Evolutionary conservation across 768 basidiomycete genomes (phyloP), one percentile per base, ranked within the genome.

Genomic region (Kwoniella bestiolae): DNA sequence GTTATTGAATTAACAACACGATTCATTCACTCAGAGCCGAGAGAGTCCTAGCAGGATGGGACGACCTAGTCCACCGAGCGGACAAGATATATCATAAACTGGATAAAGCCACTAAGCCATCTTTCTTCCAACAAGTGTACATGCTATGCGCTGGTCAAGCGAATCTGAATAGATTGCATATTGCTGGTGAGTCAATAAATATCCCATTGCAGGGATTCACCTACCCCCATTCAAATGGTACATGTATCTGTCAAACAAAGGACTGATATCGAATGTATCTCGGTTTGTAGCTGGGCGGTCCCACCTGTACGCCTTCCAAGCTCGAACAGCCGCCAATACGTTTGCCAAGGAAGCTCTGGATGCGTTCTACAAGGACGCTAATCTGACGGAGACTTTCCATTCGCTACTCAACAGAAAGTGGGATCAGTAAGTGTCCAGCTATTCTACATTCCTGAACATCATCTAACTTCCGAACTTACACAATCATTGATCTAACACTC

Each of bases 61-160:
- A 84, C 8, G 81, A 73, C 5, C 80, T 88, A 18, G 82, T 83
- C 53, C 78, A 81, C 5, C 82, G 85, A 5, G 87, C 89, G 0
- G 86, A 85, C 0, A 76, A 82, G 3, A 82, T 90, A 5, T 88
- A 87, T 76, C 83, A 87, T 72, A 80, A 79, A 25, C 80, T 90
- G 5, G 79, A 85, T 0, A 66, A 80, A 14, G 81, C 70, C 1
- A 83, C 80, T 58, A 82, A 88, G 69, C 83, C 87, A 1, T 85
- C 89, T 0, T 91, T 86, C 82, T 90, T 86, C 85, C 85, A 91
- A 75, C 83, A 88, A n/a, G 85, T 91, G 1, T 67, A 67, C 26
- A 66, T 68, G 35, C 64, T 71, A 5, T 61, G 61, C 5, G 87
- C 88, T 25, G 87, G 89, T 69, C 86, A 86, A 67, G 81, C 83